Conservation (phyloP, 1,284 basidiomycete species). For the Cystobasidium slooffiae region DNA sequence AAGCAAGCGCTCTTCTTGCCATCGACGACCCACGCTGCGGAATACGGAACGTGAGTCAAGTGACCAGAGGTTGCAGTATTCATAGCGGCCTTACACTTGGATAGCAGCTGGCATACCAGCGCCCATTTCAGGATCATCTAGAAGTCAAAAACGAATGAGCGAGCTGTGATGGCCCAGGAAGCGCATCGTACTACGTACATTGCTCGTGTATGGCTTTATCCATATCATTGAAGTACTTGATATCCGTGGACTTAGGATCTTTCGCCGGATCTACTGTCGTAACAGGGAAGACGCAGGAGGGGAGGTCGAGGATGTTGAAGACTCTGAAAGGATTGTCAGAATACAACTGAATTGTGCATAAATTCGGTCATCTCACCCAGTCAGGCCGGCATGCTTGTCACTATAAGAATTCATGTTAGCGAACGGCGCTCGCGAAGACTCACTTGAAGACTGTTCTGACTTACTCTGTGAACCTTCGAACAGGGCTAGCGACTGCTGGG, state of each 20-base stretch:
- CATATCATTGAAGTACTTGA: constrained; percentile 25
- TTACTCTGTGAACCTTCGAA: constrained; percentile 24
- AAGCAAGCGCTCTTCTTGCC: constrained; percentile 37
- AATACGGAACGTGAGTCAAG: background rate
- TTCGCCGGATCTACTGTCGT: constrained; percentile 27
- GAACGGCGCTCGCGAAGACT: background rate
- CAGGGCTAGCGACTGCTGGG: constrained; percentile 55
- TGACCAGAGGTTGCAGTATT: background rate
- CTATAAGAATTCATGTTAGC: background rate
- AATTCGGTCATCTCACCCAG: background rate
- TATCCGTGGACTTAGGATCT: constrained; percentile 5
- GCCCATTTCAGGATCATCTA: constrained; percentile 16
- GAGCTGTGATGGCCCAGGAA: background rate
- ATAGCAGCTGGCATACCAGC: constrained; percentile 27
- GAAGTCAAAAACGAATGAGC: background rate
- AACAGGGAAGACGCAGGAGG: constrained; percentile 39
- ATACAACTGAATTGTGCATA: background rate
- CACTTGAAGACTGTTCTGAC: background rate
- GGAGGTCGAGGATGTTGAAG: constrained; percentile 43
- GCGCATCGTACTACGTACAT: constrained; percentile 6
- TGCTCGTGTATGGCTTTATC: constrained; percentile 27
- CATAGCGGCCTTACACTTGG: constrained; percentile 12
- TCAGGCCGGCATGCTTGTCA: constrained; percentile 15
- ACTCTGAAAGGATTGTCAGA: constrained; percentile 2
- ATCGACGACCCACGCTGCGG: constrained; percentile 30